These are phyloP conservation scores for Penicillium sp. DNA, from an alignment of 2,329 filamentous ascomycete species.

Conservation along the genomic window DNA sequence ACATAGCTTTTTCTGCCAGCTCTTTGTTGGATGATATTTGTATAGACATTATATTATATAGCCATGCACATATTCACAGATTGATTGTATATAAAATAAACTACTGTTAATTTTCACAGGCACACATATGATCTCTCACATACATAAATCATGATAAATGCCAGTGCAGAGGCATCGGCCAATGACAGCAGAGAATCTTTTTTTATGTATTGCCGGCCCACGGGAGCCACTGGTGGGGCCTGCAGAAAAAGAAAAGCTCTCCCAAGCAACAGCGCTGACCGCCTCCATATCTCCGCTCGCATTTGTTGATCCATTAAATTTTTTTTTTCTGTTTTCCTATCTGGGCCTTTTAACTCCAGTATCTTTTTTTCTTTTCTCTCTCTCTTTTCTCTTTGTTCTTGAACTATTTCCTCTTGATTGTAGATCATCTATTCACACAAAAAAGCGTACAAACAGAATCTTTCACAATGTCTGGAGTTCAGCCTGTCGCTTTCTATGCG, in stretches of 20 bases:
- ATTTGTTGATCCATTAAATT: constrained; percentile 9
- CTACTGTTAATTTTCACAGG: too few relatives aligned
- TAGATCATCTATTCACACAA: not conserved
- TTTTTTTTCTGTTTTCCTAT: constrained; percentile 5
- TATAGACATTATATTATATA: not conserved
- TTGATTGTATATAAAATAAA: not conserved
- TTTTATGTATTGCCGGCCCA: not conserved
- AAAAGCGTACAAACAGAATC: not conserved
- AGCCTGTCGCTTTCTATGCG: constrained; percentile 79
- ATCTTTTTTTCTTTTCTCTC: not conserved
- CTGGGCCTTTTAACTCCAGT: not conserved
- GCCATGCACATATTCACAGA: not conserved
- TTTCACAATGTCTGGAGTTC: constrained; percentile 44
- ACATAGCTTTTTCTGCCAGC: not conserved
- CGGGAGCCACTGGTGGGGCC: constrained; percentile 1
- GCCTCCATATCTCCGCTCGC: constrained; percentile 10
- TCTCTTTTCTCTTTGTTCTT: not conserved
- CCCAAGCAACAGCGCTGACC: constrained; percentile 12
- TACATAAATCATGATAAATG: too few relatives aligned
- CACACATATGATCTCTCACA: too few relatives aligned
- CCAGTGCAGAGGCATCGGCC: not conserved
- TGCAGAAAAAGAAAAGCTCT: constrained; percentile 5
- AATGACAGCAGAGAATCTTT: not conserved
- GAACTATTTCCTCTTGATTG: not conserved
- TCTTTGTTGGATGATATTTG: not conserved